A percentile compares a stretch with the other conserved stretches of the same genome.
Evolutionary conservation across 2,329 filamentous ascomycete genomes (phyloP).

Genomic region (Neurospora sp.): DNA sequence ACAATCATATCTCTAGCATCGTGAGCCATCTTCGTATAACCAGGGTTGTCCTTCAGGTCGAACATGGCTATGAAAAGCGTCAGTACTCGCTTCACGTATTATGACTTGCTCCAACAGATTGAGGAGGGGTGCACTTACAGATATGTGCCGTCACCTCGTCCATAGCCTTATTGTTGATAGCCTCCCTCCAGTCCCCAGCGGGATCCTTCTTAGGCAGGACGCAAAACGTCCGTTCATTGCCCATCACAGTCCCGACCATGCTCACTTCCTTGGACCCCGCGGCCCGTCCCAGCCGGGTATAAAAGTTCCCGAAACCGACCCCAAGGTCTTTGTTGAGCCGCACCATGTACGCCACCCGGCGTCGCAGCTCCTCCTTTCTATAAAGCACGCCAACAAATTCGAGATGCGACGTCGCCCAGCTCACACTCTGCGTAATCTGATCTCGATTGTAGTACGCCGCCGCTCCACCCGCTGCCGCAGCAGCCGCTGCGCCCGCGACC

Average conservation of each 20-base stretch:
- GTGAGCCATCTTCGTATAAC: conserved; percentile 57
- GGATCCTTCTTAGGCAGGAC: conserved; percentile 54
- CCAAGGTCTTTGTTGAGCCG: conserved; percentile 53
- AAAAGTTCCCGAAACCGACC: conserved; percentile 77
- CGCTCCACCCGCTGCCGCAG: conserved; percentile 71
- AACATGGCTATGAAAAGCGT: conserved; percentile 54
- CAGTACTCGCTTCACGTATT: conserved; percentile 2
- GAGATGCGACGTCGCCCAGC: conserved; percentile 82
- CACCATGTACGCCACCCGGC: conserved; percentile 61
- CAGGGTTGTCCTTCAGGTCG: conserved; percentile 60
- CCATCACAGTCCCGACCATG: conserved; percentile 50
- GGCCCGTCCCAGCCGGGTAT: conserved; percentile 69
- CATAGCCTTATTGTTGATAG: conserved; percentile 66
- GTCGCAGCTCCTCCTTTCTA: conserved; percentile 70
- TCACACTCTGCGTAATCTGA: conserved; percentile 63
- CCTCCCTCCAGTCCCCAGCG: conserved; percentile 54
- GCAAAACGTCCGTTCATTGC: conserved; percentile 77
- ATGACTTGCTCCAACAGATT: background rate
- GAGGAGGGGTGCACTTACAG: conserved; percentile 33
- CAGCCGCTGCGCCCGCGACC: conserved; percentile 74
- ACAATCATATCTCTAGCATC: conserved; percentile 56
- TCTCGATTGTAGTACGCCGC: conserved; percentile 82
- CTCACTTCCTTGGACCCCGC: conserved; percentile 42
- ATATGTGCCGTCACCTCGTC: conserved; percentile 80
- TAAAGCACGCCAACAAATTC: conserved; percentile 88